Base-by-base conservation (phyloP, 805 yeast species). In the Nakazawaea peltata region DNA sequence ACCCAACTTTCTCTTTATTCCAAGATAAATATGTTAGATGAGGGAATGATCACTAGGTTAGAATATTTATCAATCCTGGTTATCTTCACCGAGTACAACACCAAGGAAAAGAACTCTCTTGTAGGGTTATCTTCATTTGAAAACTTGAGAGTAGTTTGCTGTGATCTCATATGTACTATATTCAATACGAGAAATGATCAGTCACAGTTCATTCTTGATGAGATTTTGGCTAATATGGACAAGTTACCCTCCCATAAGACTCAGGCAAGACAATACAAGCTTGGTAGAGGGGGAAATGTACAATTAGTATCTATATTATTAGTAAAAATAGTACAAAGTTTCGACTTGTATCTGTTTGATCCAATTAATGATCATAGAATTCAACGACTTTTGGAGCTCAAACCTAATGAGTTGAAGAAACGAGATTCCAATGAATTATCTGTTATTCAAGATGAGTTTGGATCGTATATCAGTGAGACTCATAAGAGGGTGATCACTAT, bases 191-290 rank as follows among this genome's bases (percentile, higher is more conserved):
- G 63, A 32, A 54, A 59, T 1, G 69, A 65, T 27, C 94, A 85
- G 46, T 57, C 82, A 37, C 54, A 56, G 1, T 80, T 77, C 47
- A 64, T 85, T 4, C 45, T 83, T 6, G 69, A 69, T 35, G 92
- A 85, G 49, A 45, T 81, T 2, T 45, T 80, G 10, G 54, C 66
- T 2, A 69, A 68, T 36, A 55, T 77, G 35, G 73, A 70, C 31
- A 63, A 59, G 16, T 45, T 77, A 3, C 71, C 82, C 0, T 53
- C 57, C 0, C 61, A 62, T 19, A 76, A 71, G 43, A 28, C 52
- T 0, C 39, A 45, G 4, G 63, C 77, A 0, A 58, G 76, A 32
- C 71, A 65, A 30, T 59, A 54, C 28, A 58, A 61, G 28, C 36
- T 74, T 0, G 41, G 63, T 0, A 50, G 65, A 22, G 81, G 80